Conservation (phyloP, 192 early-diverging fungal genomes). For the Umbelopsis isabellina region DNA sequence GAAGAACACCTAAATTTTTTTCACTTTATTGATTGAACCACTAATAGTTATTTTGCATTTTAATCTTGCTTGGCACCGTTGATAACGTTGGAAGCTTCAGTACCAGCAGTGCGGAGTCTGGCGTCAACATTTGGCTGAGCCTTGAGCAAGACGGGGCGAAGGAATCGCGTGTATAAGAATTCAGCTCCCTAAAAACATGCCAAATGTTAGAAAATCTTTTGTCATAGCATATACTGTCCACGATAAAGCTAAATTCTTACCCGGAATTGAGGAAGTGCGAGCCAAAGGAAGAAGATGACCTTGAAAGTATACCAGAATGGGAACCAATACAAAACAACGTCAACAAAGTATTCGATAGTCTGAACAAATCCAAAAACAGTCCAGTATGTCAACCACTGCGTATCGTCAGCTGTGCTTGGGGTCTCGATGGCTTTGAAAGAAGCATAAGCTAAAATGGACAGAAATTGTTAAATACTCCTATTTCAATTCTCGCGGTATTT, state of each 20-base stretch:
- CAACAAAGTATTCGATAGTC: conserved; percentile 89
- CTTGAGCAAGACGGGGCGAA: conserved; percentile 76
- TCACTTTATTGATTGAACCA: too few species aligned
- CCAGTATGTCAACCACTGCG: conserved; percentile 94
- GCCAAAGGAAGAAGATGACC: conserved; percentile 86
- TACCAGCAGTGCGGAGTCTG: conserved; percentile 44
- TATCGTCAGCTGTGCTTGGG: conserved; percentile 75
- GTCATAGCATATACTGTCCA: background rate
- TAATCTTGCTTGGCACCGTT: conserved; percentile 16
- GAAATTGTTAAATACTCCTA: too few species aligned
- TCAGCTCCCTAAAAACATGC: conserved; percentile 70
- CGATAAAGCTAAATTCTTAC: conserved; percentile 36
- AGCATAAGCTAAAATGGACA: conserved; percentile 70
- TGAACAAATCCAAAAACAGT: conserved; percentile 89
- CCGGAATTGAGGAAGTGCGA: conserved; percentile 72
- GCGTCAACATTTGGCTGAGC: conserved; percentile 48
- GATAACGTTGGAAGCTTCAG: conserved; percentile 31
- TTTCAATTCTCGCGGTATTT: too few species aligned
- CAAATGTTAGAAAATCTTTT: background rate
- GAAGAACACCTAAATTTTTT: too few species aligned
- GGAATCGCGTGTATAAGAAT: conserved; percentile 71
- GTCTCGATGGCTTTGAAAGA: conserved; percentile 93
- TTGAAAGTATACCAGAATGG: conserved; percentile 96
- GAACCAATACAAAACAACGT: conserved; percentile 88
- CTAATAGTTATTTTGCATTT: background rate